Percentiles rank a stretch among this genome's conserved stretches.
Evolutionary conservation across 805 yeast species (phyloP).

Genomic region (Yamadazyma philogaea): DNA sequence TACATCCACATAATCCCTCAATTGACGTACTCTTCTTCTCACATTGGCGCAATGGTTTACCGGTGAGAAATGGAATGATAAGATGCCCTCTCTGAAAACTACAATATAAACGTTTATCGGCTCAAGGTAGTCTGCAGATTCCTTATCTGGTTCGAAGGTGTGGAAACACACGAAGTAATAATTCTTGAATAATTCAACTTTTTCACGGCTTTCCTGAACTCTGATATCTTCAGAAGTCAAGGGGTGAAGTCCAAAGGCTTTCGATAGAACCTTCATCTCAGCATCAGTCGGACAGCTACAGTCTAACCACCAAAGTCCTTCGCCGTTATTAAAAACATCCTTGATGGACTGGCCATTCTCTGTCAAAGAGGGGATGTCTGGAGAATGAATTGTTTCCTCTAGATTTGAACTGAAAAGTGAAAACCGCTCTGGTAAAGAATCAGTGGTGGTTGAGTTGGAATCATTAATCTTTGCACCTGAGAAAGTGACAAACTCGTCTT

Average conservation of each 20-base stretch:
- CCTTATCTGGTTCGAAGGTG: constrained; percentile 83
- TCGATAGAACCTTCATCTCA: constrained; percentile 88
- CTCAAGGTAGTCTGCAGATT: constrained; percentile 78
- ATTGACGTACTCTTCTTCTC: constrained; percentile 76
- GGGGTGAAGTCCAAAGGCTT: constrained; percentile 96
- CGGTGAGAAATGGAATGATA: constrained; percentile 59
- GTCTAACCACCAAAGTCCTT: constrained; percentile 94
- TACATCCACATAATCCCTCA: constrained; percentile 73
- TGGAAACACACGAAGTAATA: constrained; percentile 97
- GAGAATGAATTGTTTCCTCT: constrained; percentile 86
- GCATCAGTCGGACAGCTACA: constrained; percentile 91
- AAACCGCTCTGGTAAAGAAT: constrained; percentile 66
- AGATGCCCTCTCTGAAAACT: constrained; percentile 57
- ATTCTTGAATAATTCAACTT: constrained; percentile 84
- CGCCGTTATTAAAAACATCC: constrained; percentile 65
- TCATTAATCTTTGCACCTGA: constrained; percentile 8
- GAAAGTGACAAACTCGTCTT: constrained; percentile 13
- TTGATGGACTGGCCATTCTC: constrained; percentile 62
- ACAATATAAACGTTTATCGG: constrained; percentile 73
- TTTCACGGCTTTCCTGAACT: constrained; percentile 95
- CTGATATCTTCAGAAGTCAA: constrained; percentile 96
- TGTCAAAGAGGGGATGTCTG: constrained; percentile 77
- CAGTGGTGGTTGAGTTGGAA: background rate
- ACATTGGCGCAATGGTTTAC: constrained; percentile 64
- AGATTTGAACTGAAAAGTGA: constrained; percentile 77